These are phyloP conservation scores for Pleurotus pulmonarius DNA, from an alignment of 768 basidiomycete species.

Conservation along the genomic window DNA sequence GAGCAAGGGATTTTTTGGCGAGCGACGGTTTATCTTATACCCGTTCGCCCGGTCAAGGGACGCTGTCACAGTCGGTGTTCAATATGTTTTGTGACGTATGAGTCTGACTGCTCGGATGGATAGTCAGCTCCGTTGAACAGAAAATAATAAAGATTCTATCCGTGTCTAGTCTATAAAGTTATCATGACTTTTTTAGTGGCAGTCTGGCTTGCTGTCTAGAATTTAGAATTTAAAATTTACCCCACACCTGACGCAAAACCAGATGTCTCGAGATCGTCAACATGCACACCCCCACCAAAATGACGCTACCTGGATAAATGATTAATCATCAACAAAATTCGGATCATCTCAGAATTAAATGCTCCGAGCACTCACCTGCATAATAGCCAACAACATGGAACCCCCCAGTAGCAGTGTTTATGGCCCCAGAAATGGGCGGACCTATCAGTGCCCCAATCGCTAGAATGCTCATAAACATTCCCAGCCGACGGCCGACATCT, in stretches of 20 bases:
- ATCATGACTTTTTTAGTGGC: no score
- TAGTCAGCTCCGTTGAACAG: no score
- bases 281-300: constrained; percentile 13
- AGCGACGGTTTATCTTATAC: no score
- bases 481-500: constrained; percentile 55
- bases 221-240: constrained; percentile 11
- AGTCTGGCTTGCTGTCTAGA: neutral
- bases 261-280: constrained; percentile 14
- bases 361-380: constrained; percentile 32
- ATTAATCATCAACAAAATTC: no score
- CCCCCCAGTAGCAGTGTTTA: constrained; percentile 39
- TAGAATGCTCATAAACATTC: constrained; percentile 49
- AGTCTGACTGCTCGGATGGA: no score
- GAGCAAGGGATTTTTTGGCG: no score
- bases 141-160: no score
- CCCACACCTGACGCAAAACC: constrained; percentile 10
- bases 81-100: no score
- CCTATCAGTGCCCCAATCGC: constrained; percentile 55
- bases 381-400: constrained; percentile 46
- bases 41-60: no score
- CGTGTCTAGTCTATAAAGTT: no score
- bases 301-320: constrained; percentile 10
- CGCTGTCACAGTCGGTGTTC: no score
- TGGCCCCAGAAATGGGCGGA: constrained; percentile 62
- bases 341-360: no score